These are phyloP conservation scores for Colletotrichum tofieldiae DNA, from an alignment of 2,329 filamentous ascomycete genomes.

Conservation along the genomic window DNA sequence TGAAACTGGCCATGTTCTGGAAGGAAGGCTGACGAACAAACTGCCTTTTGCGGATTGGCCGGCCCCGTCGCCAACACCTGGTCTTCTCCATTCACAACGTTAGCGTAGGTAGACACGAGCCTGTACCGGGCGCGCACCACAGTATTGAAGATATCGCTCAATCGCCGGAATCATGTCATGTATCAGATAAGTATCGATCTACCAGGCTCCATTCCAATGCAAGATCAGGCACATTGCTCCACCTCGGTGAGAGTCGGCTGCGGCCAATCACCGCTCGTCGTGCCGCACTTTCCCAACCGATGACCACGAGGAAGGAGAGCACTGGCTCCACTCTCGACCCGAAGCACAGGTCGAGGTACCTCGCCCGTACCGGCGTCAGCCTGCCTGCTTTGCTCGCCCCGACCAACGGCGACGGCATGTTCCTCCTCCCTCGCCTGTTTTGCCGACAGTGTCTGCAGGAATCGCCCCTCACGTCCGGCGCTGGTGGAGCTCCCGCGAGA, in stretches of 20 bases:
- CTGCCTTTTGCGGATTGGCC: slow-evolving; percentile 19
- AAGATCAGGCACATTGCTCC: slow-evolving; percentile 41
- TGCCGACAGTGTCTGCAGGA: slow-evolving; percentile 12
- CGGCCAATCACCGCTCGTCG: slow-evolving; percentile 22
- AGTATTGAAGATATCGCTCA: background rate
- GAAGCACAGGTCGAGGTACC: background rate
- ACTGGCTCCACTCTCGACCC: slow-evolving; percentile 6
- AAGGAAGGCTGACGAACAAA: slow-evolving; percentile 3
- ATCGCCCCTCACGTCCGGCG: slow-evolving; percentile 5
- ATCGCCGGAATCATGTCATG: slow-evolving; percentile 8
- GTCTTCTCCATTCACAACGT: slow-evolving; percentile 1
- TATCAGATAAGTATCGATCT: background rate
- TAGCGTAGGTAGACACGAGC: background rate
- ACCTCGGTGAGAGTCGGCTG: slow-evolving; percentile 34
- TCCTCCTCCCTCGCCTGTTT: slow-evolving; percentile 1
- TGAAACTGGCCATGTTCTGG: slow-evolving; percentile 34
- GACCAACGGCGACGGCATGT: slow-evolving; percentile 9
- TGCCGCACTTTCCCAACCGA: slow-evolving; percentile 2
- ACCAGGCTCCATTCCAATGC: slow-evolving; percentile 26
- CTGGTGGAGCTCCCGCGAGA: slow-evolving; percentile 13
- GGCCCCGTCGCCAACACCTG: slow-evolving; percentile 13
- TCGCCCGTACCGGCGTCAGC: slow-evolving; percentile 6
- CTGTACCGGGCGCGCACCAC: background rate
- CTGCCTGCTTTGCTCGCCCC: background rate
- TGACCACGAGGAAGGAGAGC: slow-evolving; percentile 21